Base-by-base conservation (phyloP, 2,329 filamentous ascomycete species). In the Botrytis byssoidea region DNA sequence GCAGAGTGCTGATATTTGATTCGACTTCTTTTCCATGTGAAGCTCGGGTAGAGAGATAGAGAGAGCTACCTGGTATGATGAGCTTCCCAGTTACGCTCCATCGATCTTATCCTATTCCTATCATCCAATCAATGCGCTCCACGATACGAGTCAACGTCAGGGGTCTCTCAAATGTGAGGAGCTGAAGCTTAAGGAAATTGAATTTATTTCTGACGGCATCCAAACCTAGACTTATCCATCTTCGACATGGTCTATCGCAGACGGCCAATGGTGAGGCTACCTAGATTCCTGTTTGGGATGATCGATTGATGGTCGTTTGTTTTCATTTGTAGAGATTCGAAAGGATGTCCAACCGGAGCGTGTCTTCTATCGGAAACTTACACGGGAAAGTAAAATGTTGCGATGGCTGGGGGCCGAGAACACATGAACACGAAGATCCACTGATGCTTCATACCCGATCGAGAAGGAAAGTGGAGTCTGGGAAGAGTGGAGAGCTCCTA, bases 401-500 rank as follows among this genome's bases (percentile, higher is more conserved):
- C 32, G 65, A 55, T 67, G 65, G 65, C 65, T 67, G 65, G 65
- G 64, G 65, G 46, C 29, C 65, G 61, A 55, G 46, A 55, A 65
- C 63, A 67, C 46, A 29, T 55, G 65, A 67, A 67, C 65, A 67
- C 65, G 65, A 67, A 55, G 65, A 55, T 51, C 65, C 65, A 67
- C 65, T 55, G 16, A n/a, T 55, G 32, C 29, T 10, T 51, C 22
- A 40, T 35, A n/a, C 65, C 65, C 8, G 3, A 51, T 40, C 9
- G 22, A 29, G 22, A 25, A 37, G 29, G 20, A 8, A 18, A 29
- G 46, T 55, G 14, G 22, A 48, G 65, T 20, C 46, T 3, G 20
- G 25, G 65, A 22, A 35, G 2, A 55, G 46, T 55, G 65, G 65
- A 9, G 25, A 22, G 46, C 20, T 48, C 4, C 35, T 6, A 37